phyloP scores from a whole-genome alignment of 2,329 filamentous ascomycete species.

The Xylariaceae sp. region DNA sequence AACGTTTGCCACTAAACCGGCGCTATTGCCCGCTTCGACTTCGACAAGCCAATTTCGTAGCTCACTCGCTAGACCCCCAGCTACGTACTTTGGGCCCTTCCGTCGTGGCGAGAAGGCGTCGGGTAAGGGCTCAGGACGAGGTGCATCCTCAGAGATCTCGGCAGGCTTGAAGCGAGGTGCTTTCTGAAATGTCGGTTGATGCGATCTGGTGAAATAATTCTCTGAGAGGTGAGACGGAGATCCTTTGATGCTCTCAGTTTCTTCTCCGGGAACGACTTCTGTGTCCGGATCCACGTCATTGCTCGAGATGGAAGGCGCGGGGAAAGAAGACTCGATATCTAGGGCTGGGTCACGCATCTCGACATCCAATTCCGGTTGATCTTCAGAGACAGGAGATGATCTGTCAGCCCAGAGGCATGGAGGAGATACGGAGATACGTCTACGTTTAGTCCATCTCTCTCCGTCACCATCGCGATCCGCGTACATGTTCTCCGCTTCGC shows the following conservation, averaged over 20 bases:
- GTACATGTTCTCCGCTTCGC: not conserved
- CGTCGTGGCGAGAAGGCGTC: slow-evolving; percentile 38
- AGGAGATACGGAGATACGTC: slow-evolving; percentile 34
- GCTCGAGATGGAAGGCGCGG: not conserved
- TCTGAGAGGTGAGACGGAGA: slow-evolving; percentile 2
- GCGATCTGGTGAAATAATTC: not conserved
- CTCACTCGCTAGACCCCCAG: slow-evolving; percentile 38
- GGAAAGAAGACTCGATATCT: slow-evolving; percentile 15
- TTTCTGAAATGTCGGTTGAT: slow-evolving; percentile 33
- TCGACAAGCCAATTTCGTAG: slow-evolving; percentile 42
- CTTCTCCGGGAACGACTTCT: slow-evolving; percentile 2
- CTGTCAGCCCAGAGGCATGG: slow-evolving; percentile 13
- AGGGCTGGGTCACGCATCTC: slow-evolving; percentile 18
- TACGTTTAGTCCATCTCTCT: slow-evolving; percentile 31
- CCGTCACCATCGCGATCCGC: not conserved
- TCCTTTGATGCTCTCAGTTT: not conserved
- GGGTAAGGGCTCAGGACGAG: slow-evolving; percentile 28
- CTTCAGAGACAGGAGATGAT: not conserved
- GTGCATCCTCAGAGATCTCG: slow-evolving; percentile 17
- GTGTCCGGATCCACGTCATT: slow-evolving; percentile 1
- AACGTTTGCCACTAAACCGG: slow-evolving; percentile 5
- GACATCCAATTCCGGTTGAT: slow-evolving; percentile 11
- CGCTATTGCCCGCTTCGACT: slow-evolving; percentile 32
- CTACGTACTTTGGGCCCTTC: slow-evolving; percentile 32
- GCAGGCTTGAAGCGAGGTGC: slow-evolving; percentile 36